Evolutionary conservation across 768 basidiomycete species (phyloP).

Genomic region (Sarcodon sp.): DNA sequence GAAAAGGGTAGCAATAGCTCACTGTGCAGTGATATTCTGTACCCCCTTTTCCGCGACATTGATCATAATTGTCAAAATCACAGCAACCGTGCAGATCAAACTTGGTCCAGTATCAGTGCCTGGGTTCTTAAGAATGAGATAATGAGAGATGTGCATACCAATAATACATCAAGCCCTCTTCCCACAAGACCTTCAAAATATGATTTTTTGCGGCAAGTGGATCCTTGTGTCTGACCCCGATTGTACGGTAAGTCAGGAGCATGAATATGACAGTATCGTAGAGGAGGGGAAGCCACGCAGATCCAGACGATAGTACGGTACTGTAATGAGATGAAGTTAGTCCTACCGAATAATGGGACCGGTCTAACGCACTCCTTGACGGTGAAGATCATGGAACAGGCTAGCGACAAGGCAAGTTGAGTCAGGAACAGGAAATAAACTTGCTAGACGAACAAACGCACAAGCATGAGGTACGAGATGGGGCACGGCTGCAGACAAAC

Average conservation of each 20-base stretch:
- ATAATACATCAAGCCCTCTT: conserved; percentile 23
- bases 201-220: conserved; percentile 4
- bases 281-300: conserved; percentile 27
- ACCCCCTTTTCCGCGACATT: conserved; percentile 14
- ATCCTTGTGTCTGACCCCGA: conserved; percentile 7
- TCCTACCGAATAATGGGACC: neutral
- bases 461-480: conserved; percentile 16
- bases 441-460: conserved; percentile 27
- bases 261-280: conserved; percentile 24
- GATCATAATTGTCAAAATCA: conserved; percentile 27
- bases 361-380: conserved; percentile 11
- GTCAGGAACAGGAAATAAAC: conserved; percentile 14
- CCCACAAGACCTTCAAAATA: conserved; percentile 14
- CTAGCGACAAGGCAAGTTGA: conserved; percentile 10
- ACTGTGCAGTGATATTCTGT: conserved; percentile 25
- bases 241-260: conserved; percentile 20
- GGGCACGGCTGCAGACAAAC: conserved; percentile 5
- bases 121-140: neutral
- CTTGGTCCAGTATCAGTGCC: conserved; percentile 8
- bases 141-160: conserved; percentile 8
- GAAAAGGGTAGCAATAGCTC: conserved; percentile 4
- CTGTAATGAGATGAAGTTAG: conserved; percentile 5
- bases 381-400: conserved; percentile 27
- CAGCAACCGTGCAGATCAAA: conserved; percentile 23
- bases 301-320: conserved; percentile 15